These are phyloP conservation scores for Adiantum capillusveneris DNA, from an alignment of 75 land plant species.

Conservation along the genomic window DNA sequence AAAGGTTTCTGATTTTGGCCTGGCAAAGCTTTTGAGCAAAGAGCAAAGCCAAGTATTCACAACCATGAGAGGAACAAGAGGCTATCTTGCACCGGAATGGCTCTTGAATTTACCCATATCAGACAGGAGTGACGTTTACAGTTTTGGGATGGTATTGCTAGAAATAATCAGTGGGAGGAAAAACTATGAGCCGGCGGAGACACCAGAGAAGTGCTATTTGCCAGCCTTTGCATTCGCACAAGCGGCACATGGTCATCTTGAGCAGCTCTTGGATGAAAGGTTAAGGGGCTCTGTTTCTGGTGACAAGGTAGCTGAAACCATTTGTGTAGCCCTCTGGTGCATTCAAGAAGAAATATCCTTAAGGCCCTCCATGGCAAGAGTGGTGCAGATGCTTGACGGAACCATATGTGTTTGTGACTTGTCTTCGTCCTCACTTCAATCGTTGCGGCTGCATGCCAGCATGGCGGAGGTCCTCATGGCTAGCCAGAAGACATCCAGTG, in stretches of 20 bases:
- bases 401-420: not conserved
- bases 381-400: slow-evolving; percentile 68
- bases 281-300: not conserved
- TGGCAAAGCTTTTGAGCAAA: slow-evolving; percentile 44
- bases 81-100: slow-evolving; percentile 75
- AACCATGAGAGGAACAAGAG: slow-evolving; percentile 51
- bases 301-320: slow-evolving; percentile 24
- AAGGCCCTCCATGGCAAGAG: slow-evolving; percentile 50
- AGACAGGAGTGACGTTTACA: slow-evolving; percentile 58
- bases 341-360: slow-evolving; percentile 46
- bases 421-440: no score
- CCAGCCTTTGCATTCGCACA: slow-evolving; percentile 18
- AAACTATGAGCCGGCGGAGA: slow-evolving; percentile 13
- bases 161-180: slow-evolving; percentile 49
- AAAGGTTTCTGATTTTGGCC: slow-evolving; percentile 56
- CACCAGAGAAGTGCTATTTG: slow-evolving; percentile 4
- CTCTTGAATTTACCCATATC: slow-evolving; percentile 34
- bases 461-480: no score
- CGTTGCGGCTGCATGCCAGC: no score
- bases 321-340: slow-evolving; percentile 57
- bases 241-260: not conserved
- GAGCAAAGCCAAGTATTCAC: slow-evolving; percentile 42
- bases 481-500: no score
- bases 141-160: slow-evolving; percentile 64
- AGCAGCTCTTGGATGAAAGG: slow-evolving; percentile 24